Conservation (phyloP, 495 filamentous ascomycete genomes). For the Hypoxylon rickii region DNA sequence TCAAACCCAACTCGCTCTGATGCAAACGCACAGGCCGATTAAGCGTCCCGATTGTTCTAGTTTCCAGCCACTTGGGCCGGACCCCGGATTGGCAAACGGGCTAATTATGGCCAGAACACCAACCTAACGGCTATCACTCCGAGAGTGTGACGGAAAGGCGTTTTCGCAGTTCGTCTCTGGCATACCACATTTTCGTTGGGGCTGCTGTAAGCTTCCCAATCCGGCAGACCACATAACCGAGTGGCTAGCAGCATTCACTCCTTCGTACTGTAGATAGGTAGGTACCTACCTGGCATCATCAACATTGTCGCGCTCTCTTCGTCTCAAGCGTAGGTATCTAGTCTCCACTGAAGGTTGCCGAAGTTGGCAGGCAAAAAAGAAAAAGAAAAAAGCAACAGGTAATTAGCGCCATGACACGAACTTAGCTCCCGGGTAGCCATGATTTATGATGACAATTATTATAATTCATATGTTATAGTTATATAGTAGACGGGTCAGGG, state of each 20-base stretch:
- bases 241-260: no score
- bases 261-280: no score
- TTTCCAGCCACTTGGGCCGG: slow-evolving; percentile 32
- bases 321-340: no score
- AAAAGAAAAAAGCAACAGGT: background rate
- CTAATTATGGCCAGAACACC: slow-evolving; percentile 28
- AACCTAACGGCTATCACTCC: slow-evolving; percentile 2
- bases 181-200: background rate
- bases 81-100: slow-evolving; percentile 36
- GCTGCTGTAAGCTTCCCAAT: slow-evolving; percentile 11
- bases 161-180: slow-evolving; percentile 11
- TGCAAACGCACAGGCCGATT: slow-evolving; percentile 32
- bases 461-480: slow-evolving; percentile 24
- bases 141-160: slow-evolving; percentile 19
- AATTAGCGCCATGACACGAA: background rate
- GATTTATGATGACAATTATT: slow-evolving; percentile 6
- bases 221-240: background rate
- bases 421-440: background rate
- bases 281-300: no score
- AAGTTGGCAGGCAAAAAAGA: no score
- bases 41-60: slow-evolving; percentile 23
- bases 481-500: slow-evolving; percentile 15
- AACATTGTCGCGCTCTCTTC: no score
- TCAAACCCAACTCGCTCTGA: background rate
- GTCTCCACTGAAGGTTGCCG: no score